These are phyloP conservation scores for Lippia alba DNA, from an alignment of 305 asterid species.

Conservation along the genomic window DNA sequence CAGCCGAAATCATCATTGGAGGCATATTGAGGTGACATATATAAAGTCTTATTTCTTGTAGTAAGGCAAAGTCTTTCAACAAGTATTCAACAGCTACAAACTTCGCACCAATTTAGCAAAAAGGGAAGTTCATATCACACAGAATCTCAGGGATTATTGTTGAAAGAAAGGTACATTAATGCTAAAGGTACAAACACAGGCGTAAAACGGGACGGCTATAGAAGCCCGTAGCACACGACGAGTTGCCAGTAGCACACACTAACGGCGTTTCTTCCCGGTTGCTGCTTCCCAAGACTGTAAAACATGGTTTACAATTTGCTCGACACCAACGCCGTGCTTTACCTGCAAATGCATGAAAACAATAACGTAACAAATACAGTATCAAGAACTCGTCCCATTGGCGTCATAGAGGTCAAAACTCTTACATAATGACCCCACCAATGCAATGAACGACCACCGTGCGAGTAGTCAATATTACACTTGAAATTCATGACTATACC, in stretches of 20 bases:
- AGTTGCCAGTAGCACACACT: conserved; percentile 26
- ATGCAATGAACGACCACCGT: too few relatives aligned
- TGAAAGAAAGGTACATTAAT: background rate
- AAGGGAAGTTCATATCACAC: too few relatives aligned
- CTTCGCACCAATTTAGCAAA: too few relatives aligned
- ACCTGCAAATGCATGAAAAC: conserved; percentile 55
- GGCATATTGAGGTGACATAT: too few relatives aligned
- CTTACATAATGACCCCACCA: too few relatives aligned
- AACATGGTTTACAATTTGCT: conserved; percentile 71
- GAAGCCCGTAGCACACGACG: background rate
- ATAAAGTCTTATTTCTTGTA: too few relatives aligned
- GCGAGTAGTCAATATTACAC: too few relatives aligned
- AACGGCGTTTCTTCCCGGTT: conserved; percentile 64
- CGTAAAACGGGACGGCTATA: background rate
- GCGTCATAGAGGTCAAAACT: background rate
- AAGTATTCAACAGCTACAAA: too few relatives aligned
- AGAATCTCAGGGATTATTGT: background rate
- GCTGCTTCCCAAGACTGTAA: conserved; percentile 83
- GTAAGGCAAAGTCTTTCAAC: too few relatives aligned
- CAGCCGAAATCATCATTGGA: too few relatives aligned
- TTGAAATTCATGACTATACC: too few relatives aligned
- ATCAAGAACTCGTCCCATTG: background rate
- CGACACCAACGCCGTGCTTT: conserved; percentile 88
- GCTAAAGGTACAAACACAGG: background rate
- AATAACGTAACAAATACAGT: background rate